Percentiles rank a stretch among this genome's conserved stretches.
These are phyloP conservation scores for Aspergillus sojae DNA, from an alignment of 2,329 filamentous ascomycete genomes.

Conservation along the genomic window DNA sequence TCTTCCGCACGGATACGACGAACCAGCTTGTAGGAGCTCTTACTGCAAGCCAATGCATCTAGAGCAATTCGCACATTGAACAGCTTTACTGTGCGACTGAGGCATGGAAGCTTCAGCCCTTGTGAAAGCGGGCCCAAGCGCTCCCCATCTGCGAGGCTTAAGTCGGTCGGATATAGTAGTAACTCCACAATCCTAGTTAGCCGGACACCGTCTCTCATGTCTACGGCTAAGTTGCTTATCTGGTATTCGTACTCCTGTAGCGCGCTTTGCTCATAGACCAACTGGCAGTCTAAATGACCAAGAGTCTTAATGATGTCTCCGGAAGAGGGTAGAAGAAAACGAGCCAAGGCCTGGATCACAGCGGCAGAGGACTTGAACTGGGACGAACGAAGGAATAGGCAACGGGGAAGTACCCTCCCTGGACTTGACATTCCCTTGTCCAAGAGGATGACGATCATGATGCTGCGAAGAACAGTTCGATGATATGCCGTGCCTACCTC, in stretches of 20 bases:
- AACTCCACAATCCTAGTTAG: slow-evolving; percentile 63
- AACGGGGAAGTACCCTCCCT: slow-evolving; percentile 34
- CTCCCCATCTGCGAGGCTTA: slow-evolving; percentile 20
- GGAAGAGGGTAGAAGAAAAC: slow-evolving; percentile 59
- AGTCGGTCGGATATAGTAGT: slow-evolving; percentile 51
- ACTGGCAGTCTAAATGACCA: slow-evolving; percentile 59
- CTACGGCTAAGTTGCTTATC: slow-evolving; percentile 63
- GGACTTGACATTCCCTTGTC: slow-evolving; percentile 55
- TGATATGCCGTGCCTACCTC: slow-evolving; percentile 54
- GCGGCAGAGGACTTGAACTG: slow-evolving; percentile 58
- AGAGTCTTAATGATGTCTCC: slow-evolving; percentile 61
- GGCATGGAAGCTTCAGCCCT: slow-evolving; percentile 61
- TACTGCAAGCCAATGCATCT: slow-evolving; percentile 51
- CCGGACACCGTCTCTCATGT: slow-evolving; percentile 63
- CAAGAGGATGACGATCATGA: slow-evolving; percentile 63
- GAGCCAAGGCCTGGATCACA: slow-evolving; percentile 55
- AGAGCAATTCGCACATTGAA: slow-evolving; percentile 64
- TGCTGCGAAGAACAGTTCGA: slow-evolving; percentile 59
- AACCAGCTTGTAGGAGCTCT: slow-evolving; percentile 44
- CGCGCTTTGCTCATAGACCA: slow-evolving; percentile 57
- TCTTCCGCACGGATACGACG: slow-evolving; percentile 56
- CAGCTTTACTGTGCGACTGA: slow-evolving; percentile 58
- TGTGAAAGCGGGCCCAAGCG: slow-evolving; percentile 54
- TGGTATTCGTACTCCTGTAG: slow-evolving; percentile 62
- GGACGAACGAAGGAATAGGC: slow-evolving; percentile 57